phyloP scores from a whole-genome alignment of 768 basidiomycete genomes.

The Tulasnella sp. region DNA sequence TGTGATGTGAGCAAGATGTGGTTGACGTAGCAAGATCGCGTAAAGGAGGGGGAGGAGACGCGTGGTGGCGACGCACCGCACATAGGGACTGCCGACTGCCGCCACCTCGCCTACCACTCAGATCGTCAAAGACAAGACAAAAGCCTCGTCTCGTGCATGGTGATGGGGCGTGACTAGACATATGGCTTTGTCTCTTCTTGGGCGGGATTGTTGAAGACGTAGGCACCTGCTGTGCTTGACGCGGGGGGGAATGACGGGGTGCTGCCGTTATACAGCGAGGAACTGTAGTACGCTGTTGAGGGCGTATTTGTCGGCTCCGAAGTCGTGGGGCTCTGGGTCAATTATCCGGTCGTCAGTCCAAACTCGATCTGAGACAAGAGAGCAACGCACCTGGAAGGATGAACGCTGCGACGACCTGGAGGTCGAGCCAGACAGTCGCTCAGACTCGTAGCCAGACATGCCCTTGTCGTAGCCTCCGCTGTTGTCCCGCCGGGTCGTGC shows the following conservation, averaged over 20 bases:
- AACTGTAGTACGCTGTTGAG: background rate
- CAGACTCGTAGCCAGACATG: background rate
- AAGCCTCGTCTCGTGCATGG: background rate
- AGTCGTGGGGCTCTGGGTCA: conserved; percentile 2
- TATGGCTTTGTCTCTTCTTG: background rate
- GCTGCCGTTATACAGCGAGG: background rate
- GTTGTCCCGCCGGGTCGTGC: background rate
- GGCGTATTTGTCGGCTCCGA: background rate
- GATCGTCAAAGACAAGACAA: too few relatives aligned
- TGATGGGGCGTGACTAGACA: background rate
- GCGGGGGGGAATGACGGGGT: conserved; percentile 5
- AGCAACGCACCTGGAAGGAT: background rate
- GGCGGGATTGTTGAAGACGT: background rate
- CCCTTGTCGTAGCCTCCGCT: background rate
- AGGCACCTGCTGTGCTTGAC: conserved; percentile 2
- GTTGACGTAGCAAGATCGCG: too few relatives aligned
- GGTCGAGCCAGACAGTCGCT: conserved; percentile 8
- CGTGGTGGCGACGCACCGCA: too few relatives aligned
- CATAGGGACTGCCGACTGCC: too few relatives aligned
- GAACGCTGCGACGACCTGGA: conserved; percentile 3
- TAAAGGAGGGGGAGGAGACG: too few relatives aligned
- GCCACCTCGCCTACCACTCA: too few relatives aligned
- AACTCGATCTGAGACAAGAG: background rate
- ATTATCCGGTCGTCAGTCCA: background rate
- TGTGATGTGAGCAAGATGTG: too few relatives aligned